phyloP scores from a whole-genome alignment of 2,329 filamentous ascomycete genomes.

The Fusarium pseudocircinatum region DNA sequence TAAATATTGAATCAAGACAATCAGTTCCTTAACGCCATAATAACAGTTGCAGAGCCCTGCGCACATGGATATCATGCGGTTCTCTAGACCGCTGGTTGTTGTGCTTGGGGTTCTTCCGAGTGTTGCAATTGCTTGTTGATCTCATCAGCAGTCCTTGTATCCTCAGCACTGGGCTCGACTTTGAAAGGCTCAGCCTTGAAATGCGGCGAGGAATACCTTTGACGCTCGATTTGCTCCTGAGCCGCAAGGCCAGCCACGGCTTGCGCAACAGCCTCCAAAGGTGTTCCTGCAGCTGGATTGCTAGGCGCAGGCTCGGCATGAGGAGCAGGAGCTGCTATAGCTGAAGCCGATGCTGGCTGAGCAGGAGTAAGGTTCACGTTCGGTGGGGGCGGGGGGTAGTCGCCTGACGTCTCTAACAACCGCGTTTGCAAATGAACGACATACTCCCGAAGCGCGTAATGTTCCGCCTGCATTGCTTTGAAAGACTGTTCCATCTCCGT shows the following conservation, averaged over 20 bases:
- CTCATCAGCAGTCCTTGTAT: conserved; percentile 60
- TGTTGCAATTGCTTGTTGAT: conserved; percentile 65
- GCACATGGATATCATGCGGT: conserved; percentile 29
- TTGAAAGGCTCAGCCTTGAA: conserved; percentile 55
- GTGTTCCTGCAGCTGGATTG: conserved; percentile 48
- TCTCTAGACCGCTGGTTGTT: conserved; percentile 32
- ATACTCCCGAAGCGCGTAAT: conserved; percentile 91
- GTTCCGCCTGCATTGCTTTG: conserved; percentile 86
- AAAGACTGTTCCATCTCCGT: conserved; percentile 78
- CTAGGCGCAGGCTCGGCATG: conserved; percentile 38
- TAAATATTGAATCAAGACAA: conserved; percentile 19
- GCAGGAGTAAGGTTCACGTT: conserved; percentile 73
- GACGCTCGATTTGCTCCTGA: conserved; percentile 53
- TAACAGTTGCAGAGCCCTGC: conserved; percentile 8
- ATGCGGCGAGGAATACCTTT: conserved; percentile 46
- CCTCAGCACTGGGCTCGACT: conserved; percentile 52
- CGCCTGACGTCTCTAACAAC: conserved; percentile 83
- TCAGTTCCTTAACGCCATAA: conserved; percentile 38
- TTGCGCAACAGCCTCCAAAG: conserved; percentile 62
- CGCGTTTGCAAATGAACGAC: conserved; percentile 89
- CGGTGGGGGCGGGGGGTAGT: conserved; percentile 83
- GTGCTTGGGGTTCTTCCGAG: conserved; percentile 45
- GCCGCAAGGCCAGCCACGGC: conserved; percentile 57
- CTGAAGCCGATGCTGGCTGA: conserved; percentile 37
- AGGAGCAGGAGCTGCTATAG: conserved; percentile 25